phyloP scores from a whole-genome alignment of 139 green algal genomes.

The Mychonastes homosphaera region DNA sequence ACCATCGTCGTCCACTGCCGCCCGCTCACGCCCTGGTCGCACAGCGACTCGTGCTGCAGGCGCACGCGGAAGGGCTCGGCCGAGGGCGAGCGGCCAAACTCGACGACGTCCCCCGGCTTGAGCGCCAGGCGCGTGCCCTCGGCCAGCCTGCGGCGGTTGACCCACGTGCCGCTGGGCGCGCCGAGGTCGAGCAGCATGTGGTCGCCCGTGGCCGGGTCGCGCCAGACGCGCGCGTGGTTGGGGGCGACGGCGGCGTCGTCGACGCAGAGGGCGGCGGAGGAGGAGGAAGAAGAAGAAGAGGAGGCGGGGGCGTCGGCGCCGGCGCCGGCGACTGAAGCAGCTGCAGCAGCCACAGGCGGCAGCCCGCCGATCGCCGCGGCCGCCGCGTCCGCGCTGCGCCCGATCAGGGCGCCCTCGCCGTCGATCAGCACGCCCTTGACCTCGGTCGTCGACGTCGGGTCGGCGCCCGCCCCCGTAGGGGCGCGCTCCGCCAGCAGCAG shows the following conservation, averaged over 20 bases:
- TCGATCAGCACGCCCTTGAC: constrained; percentile 32
- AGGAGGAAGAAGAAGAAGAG: too few species aligned
- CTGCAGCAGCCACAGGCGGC: neutral
- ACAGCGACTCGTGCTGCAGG: constrained; percentile 43
- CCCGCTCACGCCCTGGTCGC: constrained; percentile 11
- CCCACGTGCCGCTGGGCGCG: constrained; percentile 39
- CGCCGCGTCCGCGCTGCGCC: neutral
- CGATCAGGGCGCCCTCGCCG: constrained; percentile 1
- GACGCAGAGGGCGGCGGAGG: too few species aligned
- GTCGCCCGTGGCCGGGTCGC: constrained; percentile 1
- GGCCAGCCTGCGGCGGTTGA: constrained; percentile 44
- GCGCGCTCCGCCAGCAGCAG: constrained; percentile 45
- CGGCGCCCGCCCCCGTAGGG: neutral
- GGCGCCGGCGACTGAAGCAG: constrained; percentile 6
- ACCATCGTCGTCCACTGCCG: constrained; percentile 9
- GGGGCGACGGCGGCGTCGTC: constrained; percentile 15
- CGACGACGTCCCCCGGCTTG: constrained; percentile 42
- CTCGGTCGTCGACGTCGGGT: constrained; percentile 15
- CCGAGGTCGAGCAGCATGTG: constrained; percentile 41
- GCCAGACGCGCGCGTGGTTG: constrained; percentile 20
- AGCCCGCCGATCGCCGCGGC: neutral
- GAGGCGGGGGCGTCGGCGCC: neutral
- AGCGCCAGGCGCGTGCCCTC: constrained; percentile 18
- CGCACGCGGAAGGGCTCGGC: constrained; percentile 41
- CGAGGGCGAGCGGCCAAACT: constrained; percentile 36